Evolutionary conservation across 2,329 filamentous ascomycete species (phyloP).

Genomic region (Sclerotiophoma versabilis): DNA sequence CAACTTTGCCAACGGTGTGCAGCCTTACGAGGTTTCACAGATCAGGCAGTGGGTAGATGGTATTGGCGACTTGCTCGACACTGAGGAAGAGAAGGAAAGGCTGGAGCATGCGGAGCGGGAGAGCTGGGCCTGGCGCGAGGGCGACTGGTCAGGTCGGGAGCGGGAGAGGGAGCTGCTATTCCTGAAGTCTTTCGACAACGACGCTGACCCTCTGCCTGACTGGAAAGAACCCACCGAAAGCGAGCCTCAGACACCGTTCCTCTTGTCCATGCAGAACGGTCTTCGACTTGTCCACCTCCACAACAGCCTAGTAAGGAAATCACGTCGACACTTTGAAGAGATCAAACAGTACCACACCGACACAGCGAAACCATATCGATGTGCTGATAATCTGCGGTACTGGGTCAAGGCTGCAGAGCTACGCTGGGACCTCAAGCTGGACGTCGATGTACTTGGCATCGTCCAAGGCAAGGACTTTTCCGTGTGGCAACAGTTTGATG

Average conservation of each 20-base stretch:
- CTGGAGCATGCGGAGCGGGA: conserved; percentile 74
- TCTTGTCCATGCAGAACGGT: conserved; percentile 77
- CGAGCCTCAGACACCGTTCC: conserved; percentile 73
- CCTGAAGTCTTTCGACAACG: conserved; percentile 74
- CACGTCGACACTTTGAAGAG: conserved; percentile 83
- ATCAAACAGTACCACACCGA: conserved; percentile 92
- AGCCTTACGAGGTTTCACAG: conserved; percentile 75
- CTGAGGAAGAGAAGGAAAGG: conserved; percentile 79
- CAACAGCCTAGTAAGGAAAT: conserved; percentile 86
- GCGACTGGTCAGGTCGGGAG: conserved; percentile 76
- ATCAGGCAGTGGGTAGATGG: conserved; percentile 82
- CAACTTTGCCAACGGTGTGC: conserved; percentile 83
- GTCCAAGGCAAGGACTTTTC: conserved; percentile 75
- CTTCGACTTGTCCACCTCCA: conserved; percentile 84
- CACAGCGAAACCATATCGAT: conserved; percentile 91
- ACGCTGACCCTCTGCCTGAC: conserved; percentile 66
- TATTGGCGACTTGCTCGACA: conserved; percentile 76
- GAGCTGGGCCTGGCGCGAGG: conserved; percentile 80
- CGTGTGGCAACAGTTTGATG: conserved; percentile 83
- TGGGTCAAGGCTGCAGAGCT: conserved; percentile 97
- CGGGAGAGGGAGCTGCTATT: conserved; percentile 83
- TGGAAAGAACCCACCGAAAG: conserved; percentile 68
- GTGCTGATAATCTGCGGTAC: conserved; percentile 90
- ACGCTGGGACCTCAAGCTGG: conserved; percentile 85
- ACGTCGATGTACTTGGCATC: conserved; percentile 84